Base-by-base conservation (phyloP, 2,329 filamentous ascomycete genomes). In the Erysiphe pulchra region DNA sequence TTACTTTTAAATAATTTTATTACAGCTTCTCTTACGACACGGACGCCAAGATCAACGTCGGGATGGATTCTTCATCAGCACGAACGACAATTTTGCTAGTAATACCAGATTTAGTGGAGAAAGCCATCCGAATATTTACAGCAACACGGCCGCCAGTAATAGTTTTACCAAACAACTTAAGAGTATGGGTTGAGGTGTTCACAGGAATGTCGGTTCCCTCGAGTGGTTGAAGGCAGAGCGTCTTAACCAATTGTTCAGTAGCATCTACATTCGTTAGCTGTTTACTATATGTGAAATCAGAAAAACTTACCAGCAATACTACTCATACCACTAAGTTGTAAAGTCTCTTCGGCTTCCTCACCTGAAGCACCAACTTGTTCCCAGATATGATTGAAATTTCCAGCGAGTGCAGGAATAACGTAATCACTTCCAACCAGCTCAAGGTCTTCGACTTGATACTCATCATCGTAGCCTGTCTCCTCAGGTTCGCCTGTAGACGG, bases 91-190 rank as follows among this genome's bases (percentile, higher is more conserved):
- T 84, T 73, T 95, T 95, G 57, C 87, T 92, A 48, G 90, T 94
- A 24, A 95, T 85, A 45, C 90, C 90, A 44, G 78, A 79, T 70
- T 92, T 93, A 56, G 80, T 76, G 50, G 83, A 92, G 64, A 76
- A 94, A 1, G 86, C 90, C 86, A 98, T 93, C 62, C 85, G 75
- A 51, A 95, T 75, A 52, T 75, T 77, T 49, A 80, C 81, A 47
- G 86, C 83, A 14, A 98, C 87, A 57, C 80, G 79, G 53, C 90
- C 90, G 33, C 87, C 90, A 32, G 73, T 77, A 50, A 95, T 78
- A 39, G 84, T 93, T 75, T 94, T 95, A 59, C 90, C 90, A 60
- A 94, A 80, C 33, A 98, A 69, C 66, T 93, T 95, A 59, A 98
- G 77, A 4, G 85, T 86, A 62, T 98, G 90, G 50, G 86, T 94